Percentiles rank a stretch among this genome's conserved stretches.
These are phyloP conservation scores for Alloteropsis semialata DNA, from an alignment of 176 grass and related monocot species.

Conservation along the genomic window DNA sequence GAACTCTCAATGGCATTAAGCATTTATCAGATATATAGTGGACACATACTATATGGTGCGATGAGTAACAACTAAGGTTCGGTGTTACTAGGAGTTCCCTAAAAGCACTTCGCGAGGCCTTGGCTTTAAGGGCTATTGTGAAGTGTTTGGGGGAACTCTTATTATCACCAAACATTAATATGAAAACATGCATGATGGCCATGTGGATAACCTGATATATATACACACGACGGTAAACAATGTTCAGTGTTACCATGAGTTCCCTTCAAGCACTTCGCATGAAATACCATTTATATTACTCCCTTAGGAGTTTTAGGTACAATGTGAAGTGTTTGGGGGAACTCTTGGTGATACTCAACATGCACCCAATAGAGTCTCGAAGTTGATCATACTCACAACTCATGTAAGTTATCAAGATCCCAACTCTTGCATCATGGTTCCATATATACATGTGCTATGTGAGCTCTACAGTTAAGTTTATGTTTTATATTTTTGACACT, in stretches of 20 bases:
- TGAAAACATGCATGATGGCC: accelerated
- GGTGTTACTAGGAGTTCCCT: background rate
- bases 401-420: background rate
- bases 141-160: conserved; percentile 64
- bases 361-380: background rate
- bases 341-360: conserved; percentile 23
- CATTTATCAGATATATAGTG: background rate
- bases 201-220: background rate
- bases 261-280: conserved; percentile 34
- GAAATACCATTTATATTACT: background rate
- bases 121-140: background rate
- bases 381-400: background rate
- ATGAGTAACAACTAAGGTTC: background rate
- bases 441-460: background rate
- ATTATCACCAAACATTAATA: conserved; percentile 1
- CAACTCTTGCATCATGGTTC: background rate
- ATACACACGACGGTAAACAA: background rate
- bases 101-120: conserved; percentile 34
- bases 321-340: conserved; percentile 45
- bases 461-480: background rate
- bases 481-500: background rate
- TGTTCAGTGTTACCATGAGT: conserved; percentile 28
- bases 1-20: conserved; percentile 33
- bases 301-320: background rate
- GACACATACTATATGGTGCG: background rate